Base-by-base conservation (phyloP, 352 stramenopile genomes). In the Globisporangium lucens region DNA sequence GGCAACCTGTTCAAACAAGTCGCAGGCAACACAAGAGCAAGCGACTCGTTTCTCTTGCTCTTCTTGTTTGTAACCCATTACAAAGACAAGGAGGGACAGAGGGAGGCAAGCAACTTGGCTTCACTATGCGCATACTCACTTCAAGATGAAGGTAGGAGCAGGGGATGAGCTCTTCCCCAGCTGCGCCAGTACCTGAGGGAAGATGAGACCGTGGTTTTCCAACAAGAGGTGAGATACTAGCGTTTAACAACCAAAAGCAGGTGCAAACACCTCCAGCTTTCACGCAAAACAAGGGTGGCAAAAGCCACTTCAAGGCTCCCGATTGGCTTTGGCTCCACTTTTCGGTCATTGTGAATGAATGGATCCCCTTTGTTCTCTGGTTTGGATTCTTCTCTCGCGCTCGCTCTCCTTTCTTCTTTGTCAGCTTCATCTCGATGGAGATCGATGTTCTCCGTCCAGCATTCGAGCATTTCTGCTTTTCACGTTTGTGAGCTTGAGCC, bases 31-130 rank as follows among this genome's bases (percentile, higher is more conserved):
- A 43, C 8, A 43, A 41, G n/a, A 56, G 41, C 47, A 20, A 35
- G 17, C 35, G 27, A 10, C 60, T 57, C 47, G 60, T 57, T 53
- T 65, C 47, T 47, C 60, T 55, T 65, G 38, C 38, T 46, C 12
- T n/a, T 47, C 41, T 49, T 49, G 15, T 49, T 29, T 15, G 60
- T 58, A 58, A 65, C 46, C 60, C 60, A 65, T 65, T 65, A 65
- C 35, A 61, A 38, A 17, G 27, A 20, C 24, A 36, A n/a, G 53
- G 12, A 36, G 38, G 41, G 41, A 47, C 41, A 47, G 41, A 47
- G 41, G 41, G 41, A 49, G 49, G 46, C 53, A 41, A 47, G 33
- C 33, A 49, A 3, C 61, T 67, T 35, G 49, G 29, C 1, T 61
- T 53, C 61, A 67, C 41, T 67, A 67, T 67, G 13, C 1, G 0